A percentile compares a stretch with the other conserved stretches of the same genome.
These are phyloP conservation scores for Fusarium avenaceum DNA, from an alignment of 2,329 filamentous ascomycete genomes.

Conservation along the genomic window DNA sequence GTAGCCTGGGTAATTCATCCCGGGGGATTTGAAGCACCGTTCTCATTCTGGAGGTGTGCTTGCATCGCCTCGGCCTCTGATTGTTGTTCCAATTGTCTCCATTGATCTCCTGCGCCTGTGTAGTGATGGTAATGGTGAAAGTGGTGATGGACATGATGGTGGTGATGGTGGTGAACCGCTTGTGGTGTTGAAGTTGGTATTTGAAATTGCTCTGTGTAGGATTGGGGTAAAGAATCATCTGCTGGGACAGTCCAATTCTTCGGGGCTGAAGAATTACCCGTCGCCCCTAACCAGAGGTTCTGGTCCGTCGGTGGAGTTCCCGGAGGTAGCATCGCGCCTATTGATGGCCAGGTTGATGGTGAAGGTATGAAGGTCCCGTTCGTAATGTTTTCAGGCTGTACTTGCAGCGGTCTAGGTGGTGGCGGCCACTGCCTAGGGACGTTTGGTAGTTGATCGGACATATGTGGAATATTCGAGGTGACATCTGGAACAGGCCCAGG, in stretches of 20 bases:
- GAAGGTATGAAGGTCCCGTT: conserved; percentile 23
- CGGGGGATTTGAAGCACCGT: conserved; percentile 15
- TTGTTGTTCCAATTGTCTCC: conserved; percentile 37
- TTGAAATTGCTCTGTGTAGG: conserved; percentile 35
- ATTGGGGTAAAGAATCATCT: conserved; percentile 14
- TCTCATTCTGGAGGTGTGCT: conserved; percentile 26
- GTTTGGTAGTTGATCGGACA: not conserved
- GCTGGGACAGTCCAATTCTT: conserved; percentile 33
- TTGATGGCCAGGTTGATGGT: conserved; percentile 32
- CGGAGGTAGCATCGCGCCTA: conserved; percentile 32
- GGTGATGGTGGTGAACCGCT: conserved; percentile 36
- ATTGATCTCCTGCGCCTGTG: conserved; percentile 27
- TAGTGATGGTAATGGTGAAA: conserved; percentile 44
- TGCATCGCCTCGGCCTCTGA: conserved; percentile 40
- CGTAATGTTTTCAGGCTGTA: not conserved
- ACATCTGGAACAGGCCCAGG: not conserved
- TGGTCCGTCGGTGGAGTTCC: conserved; percentile 20
- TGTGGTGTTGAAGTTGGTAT: conserved; percentile 25
- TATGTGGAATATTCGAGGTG: not conserved
- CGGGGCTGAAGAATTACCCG: conserved; percentile 4
- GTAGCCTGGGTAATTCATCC: conserved; percentile 8
- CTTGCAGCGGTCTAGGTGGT: conserved; percentile 1
- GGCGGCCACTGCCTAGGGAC: conserved; percentile 21
- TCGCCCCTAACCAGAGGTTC: conserved; percentile 34
- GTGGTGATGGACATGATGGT: conserved; percentile 42